Conservation (phyloP, 305 asterid genomes). For the Coffea humblotiana region DNA sequence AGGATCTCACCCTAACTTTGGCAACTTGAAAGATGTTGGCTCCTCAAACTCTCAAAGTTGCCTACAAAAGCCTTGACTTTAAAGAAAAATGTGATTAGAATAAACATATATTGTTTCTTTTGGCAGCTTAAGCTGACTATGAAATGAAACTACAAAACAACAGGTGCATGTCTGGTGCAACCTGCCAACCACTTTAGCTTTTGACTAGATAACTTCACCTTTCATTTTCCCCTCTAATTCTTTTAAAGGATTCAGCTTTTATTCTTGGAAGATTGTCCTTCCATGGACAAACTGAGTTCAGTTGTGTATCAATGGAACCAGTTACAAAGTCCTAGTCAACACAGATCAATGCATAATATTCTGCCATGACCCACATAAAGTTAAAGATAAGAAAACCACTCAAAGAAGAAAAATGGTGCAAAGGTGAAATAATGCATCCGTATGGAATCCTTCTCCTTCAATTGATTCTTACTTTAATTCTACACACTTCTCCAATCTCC, state of each 20-base stretch:
- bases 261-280: background rate
- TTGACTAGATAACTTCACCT: slow-evolving; percentile 10
- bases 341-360: slow-evolving; percentile 19
- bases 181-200: slow-evolving; percentile 13
- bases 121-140: slow-evolving; percentile 14
- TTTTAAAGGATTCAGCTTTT: background rate
- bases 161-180: slow-evolving; percentile 18
- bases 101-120: slow-evolving; percentile 1
- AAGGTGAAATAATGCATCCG: slow-evolving; percentile 19
- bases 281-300: background rate
- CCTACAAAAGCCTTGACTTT: slow-evolving; percentile 12
- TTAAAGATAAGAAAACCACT: background rate
- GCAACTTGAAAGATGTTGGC: slow-evolving; percentile 13
- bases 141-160: slow-evolving; percentile 15
- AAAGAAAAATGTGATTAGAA: slow-evolving; percentile 3
- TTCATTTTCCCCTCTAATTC: background rate
- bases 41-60: background rate
- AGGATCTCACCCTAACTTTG: background rate
- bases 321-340: background rate
- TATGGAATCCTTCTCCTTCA: slow-evolving; percentile 25
- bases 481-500: slow-evolving; percentile 9
- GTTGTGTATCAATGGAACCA: background rate
- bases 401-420: background rate
- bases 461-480: slow-evolving; percentile 26
- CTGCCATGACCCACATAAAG: slow-evolving; percentile 16